Evolutionary conservation across 331 rosid species (phyloP), one percentile per base, ranked within the genome.

Genomic region (Spiraea crenata): DNA sequence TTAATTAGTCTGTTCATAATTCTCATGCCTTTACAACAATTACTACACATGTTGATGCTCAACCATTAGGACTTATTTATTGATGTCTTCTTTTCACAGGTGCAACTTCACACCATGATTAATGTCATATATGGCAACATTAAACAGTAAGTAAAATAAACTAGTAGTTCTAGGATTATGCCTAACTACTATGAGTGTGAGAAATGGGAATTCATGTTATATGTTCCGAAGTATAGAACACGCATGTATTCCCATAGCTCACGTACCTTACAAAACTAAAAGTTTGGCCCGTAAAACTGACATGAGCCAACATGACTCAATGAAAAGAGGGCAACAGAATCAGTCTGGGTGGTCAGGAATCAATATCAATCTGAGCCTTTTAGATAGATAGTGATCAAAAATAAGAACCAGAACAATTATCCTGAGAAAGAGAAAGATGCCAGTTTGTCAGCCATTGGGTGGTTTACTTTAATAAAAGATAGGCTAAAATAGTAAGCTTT

Each of bases 331-430:
- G 39, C 48, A 67, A 2, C 2, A 31, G 50, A 50, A 69, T 20
- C 20, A 17, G 50, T 19, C 25, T 38, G 13, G 16, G 25, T 51
- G 1, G 20, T 67, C 39, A 7, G 13, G 38, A 37, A 5, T 25
- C 3, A 20, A 7, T 37, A 67, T 67, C 47, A 67, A 66, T 44
- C 37, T 49, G 19, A 49, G 57, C 47, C 57, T 65, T 65, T 47
- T 46, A 34, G 46, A 9, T 37, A 67, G 0, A 9, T 19, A 51
- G 34, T 7, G 11, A 68, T 5, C 7, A 38, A 7, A 34, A 52
- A 51, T 54, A 50, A 57, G 17, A 51, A 9, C 39, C 12, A 67
- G 40, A 42, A 67, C 8, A 50, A 38, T 51, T 17, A 13, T 9
- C 19, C 49, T 39, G 62, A 3, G 10, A 52, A 1, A 3, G 8